phyloP scores from a whole-genome alignment of 768 basidiomycete genomes.

The Galerina sulciceps region DNA sequence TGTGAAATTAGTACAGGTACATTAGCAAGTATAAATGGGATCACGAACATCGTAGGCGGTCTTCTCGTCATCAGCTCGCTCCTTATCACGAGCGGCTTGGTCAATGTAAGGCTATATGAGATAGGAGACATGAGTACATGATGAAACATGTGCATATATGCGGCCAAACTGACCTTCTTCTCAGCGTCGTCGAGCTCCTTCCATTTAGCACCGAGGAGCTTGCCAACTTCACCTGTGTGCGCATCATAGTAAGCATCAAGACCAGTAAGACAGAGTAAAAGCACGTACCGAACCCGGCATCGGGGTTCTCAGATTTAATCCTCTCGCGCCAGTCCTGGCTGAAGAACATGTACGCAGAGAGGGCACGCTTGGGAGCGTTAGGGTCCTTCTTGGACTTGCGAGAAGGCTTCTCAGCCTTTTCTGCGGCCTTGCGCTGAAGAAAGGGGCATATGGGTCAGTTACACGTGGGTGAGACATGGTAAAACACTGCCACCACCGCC shows the following conservation, averaged over 20 bases:
- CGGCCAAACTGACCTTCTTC: conserved; percentile 71
- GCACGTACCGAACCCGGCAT: conserved; percentile 83
- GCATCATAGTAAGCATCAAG: conserved; percentile 1
- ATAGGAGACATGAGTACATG: conserved; percentile 10
- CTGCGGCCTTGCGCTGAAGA: conserved; percentile 73
- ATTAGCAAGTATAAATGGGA: background rate
- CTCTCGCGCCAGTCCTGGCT: conserved; percentile 93
- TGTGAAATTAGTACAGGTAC: background rate
- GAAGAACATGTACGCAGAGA: conserved; percentile 99
- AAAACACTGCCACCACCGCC: background rate
- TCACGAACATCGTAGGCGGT: conserved; percentile 47
- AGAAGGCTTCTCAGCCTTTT: conserved; percentile 66
- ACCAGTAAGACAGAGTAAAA: conserved; percentile 7
- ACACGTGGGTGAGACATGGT: conserved; percentile 7
- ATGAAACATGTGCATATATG: conserved; percentile 8
- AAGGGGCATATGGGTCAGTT: conserved; percentile 11
- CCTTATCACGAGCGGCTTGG: conserved; percentile 86
- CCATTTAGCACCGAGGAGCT: conserved; percentile 95
- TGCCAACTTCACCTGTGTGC: conserved; percentile 83
- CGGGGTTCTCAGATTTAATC: conserved; percentile 95
- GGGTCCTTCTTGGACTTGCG: conserved; percentile 76
- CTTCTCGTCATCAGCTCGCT: conserved; percentile 85
- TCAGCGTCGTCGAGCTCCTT: conserved; percentile 91
- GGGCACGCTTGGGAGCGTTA: conserved; percentile 87
- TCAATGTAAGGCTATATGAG: conserved; percentile 79